Evolutionary conservation across 148 eudicot species (phyloP), one percentile per base, ranked within the genome.

Genomic region (Rhododendron simsii): DNA sequence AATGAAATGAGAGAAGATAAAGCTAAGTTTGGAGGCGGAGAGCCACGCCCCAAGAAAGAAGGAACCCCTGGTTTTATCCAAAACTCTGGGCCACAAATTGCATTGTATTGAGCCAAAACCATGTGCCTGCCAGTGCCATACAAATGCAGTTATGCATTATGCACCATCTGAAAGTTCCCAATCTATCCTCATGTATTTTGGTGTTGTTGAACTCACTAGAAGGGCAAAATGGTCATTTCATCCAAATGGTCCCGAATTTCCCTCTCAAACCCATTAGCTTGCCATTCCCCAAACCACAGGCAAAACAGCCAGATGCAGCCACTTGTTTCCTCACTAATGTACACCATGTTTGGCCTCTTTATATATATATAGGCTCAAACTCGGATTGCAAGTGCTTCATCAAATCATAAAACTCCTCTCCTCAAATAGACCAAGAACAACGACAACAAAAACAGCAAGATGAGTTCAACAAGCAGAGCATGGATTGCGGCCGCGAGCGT

Each of bases 401-500:
- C 20, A 71, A 13, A 33, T 14, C 76, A 30, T 0, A 37, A 4
- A 11, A 30, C 37, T 28, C 76, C 2, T 30, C 5, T 71, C 20
- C 7, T 71, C 76, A 30, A 14, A 28, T 12, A 16, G 5, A 57
- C 6, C 2, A 59, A 30, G 3, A 59, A 2, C 9, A 69, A 30
- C 39, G 35, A 71, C 18, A 45, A 45, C 18, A 45, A 45, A n/a
- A 78, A 78, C 15, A 45, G 9, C 33, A 45, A 75, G 48, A 47
- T 39, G 28, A 44, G 41, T 4, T 30, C 76, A 78, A 45, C 7
- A 45, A 48, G 59, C 61, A 80, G 82, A 28, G 82, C 57, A 47
- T 50, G 61, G 82, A 50, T 80, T 28, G 82, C 10, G 39, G 91
- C 90, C 5, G 88, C 84, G 0, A 53, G 87, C 75, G 83, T 88